phyloP scores from a whole-genome alignment of 495 filamentous ascomycete species.

The Clavariopsis aquatica region DNA sequence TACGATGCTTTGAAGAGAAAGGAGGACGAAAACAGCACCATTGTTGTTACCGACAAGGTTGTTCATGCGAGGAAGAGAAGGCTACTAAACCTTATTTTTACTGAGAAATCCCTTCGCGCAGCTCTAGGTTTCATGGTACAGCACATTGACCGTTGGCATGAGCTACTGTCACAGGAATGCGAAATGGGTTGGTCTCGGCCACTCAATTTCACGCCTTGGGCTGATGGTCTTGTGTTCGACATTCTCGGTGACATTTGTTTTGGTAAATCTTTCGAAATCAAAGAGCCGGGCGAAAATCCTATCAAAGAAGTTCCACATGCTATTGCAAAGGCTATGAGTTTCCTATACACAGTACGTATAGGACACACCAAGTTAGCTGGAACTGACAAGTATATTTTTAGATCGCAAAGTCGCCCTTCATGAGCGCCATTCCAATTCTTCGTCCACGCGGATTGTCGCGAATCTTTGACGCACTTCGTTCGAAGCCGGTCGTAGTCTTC shows the following conservation, averaged over 20 bases:
- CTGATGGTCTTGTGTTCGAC: slow-evolving; percentile 68
- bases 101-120: slow-evolving; percentile 39
- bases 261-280: slow-evolving; percentile 59
- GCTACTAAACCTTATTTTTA: slow-evolving; percentile 39
- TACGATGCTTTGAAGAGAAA: slow-evolving; percentile 39
- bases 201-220: slow-evolving; percentile 59
- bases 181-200: slow-evolving; percentile 18
- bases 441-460: slow-evolving; percentile 11
- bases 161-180: slow-evolving; percentile 25
- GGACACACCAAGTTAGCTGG: no score
- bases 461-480: not conserved
- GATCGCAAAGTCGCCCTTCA: slow-evolving; percentile 25
- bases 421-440: slow-evolving; percentile 13
- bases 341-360: slow-evolving; percentile 19
- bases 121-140: slow-evolving; percentile 20
- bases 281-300: slow-evolving; percentile 21
- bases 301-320: slow-evolving; percentile 37
- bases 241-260: slow-evolving; percentile 70
- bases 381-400: slow-evolving; percentile 1
- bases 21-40: slow-evolving; percentile 29
- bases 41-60: slow-evolving; percentile 31
- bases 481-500: slow-evolving; percentile 13
- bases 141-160: slow-evolving; percentile 44
- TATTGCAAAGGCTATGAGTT: slow-evolving; percentile 25
- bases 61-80: slow-evolving; percentile 41